Conservation (phyloP, 2,329 filamentous ascomycete genomes). For the Penicillium olsonii region DNA sequence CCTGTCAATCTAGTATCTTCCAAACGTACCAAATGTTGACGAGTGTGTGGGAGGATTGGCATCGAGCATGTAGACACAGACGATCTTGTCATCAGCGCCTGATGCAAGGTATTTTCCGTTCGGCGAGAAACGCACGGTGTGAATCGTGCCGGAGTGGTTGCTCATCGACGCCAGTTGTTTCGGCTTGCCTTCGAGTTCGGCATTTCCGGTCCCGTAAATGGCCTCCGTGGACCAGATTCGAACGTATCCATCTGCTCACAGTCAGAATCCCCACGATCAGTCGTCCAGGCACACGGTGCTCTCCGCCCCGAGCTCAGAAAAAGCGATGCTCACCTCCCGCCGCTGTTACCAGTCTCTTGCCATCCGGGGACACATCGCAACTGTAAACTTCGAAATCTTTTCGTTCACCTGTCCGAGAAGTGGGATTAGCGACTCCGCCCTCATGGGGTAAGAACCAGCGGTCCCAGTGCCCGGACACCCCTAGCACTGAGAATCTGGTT, state of each 20-base stretch:
- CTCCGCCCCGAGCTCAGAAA: neutral
- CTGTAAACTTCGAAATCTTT: slow-evolving; percentile 99
- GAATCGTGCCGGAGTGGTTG: slow-evolving; percentile 96
- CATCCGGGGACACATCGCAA: slow-evolving; percentile 95
- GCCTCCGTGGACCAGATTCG: slow-evolving; percentile 97
- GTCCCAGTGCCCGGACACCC: neutral
- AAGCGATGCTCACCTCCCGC: slow-evolving; percentile 70
- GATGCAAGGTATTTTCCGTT: slow-evolving; percentile 95
- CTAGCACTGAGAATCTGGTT: neutral
- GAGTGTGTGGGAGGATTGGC: slow-evolving; percentile 74
- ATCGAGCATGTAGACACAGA: slow-evolving; percentile 93
- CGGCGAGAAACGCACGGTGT: slow-evolving; percentile 93
- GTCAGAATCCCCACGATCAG: slow-evolving; percentile 10
- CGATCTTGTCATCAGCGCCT: slow-evolving; percentile 97
- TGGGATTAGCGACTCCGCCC: slow-evolving; percentile 15
- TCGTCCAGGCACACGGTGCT: neutral
- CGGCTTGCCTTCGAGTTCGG: slow-evolving; percentile 70
- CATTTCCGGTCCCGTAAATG: slow-evolving; percentile 76
- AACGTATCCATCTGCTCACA: slow-evolving; percentile 77
- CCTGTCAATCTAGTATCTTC: slow-evolving; percentile 1
- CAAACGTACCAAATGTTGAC: slow-evolving; percentile 71
- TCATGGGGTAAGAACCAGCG: neutral
- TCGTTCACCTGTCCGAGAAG: slow-evolving; percentile 69
- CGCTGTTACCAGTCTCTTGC: slow-evolving; percentile 85
- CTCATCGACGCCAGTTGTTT: slow-evolving; percentile 97